A percentile compares a stretch with the other conserved stretches of the same genome.
phyloP scores from a whole-genome alignment of 306 rosid species.

The Cicer yamashitae region DNA sequence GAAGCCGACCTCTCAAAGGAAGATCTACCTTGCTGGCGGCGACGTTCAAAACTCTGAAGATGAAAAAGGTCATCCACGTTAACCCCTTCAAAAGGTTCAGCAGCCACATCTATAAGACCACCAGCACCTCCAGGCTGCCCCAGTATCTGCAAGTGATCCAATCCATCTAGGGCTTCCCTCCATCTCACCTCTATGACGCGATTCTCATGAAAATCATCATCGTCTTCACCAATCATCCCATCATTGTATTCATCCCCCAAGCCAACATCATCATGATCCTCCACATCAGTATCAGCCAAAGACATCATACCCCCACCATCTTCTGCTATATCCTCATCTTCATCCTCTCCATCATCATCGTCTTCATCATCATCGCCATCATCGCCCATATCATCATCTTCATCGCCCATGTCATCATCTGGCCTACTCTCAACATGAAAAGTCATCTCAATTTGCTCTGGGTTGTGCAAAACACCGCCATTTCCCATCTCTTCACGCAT shows the following conservation, averaged over 20 bases:
- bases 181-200: conserved; percentile 95
- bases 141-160: conserved; percentile 93
- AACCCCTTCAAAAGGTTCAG: conserved; percentile 98
- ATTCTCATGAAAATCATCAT: conserved; percentile 93
- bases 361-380: conserved; percentile 97
- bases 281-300: conserved; percentile 90
- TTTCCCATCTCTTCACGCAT: conserved; percentile 89
- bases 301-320: conserved; percentile 95
- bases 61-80: conserved; percentile 96
- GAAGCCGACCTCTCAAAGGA: conserved; percentile 85
- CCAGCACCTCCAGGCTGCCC: conserved; percentile 84
- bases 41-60: conserved; percentile 91
- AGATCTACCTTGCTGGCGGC: conserved; percentile 87
- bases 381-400: conserved; percentile 92
- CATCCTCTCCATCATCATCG: conserved; percentile 77
- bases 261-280: conserved; percentile 91
- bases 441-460: conserved; percentile 84
- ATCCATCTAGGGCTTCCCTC: conserved; percentile 98
- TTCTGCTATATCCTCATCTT: conserved; percentile 95
- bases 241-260: conserved; percentile 93
- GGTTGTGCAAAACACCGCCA: conserved; percentile 71
- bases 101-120: conserved; percentile 87
- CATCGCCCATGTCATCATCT: conserved; percentile 96
- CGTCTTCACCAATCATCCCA: conserved; percentile 93
- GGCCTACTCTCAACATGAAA: conserved; percentile 89